Percentiles rank a stretch among this genome's conserved stretches.
These are phyloP conservation scores for Skeletonema marinoi DNA, from an alignment of 108 stramenopile genomes.

Conservation along the genomic window DNA sequence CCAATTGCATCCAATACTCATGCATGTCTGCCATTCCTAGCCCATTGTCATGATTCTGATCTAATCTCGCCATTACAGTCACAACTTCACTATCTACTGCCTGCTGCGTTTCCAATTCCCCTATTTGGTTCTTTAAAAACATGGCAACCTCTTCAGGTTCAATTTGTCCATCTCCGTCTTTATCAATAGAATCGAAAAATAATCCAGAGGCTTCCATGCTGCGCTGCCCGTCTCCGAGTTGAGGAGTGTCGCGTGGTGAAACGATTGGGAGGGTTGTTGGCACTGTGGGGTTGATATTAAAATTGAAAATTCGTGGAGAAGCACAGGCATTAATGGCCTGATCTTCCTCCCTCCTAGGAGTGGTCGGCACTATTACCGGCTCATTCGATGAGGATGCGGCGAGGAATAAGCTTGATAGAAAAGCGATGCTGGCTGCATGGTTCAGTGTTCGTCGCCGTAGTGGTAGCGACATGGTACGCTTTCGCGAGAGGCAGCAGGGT, in stretches of 20 bases:
- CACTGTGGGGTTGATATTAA: background rate
- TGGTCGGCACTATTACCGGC: background rate
- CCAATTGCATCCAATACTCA: constrained; percentile 54
- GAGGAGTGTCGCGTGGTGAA: constrained; percentile 5
- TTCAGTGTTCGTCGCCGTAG: background rate
- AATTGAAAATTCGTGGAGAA: background rate
- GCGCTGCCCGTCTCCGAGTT: constrained; percentile 36
- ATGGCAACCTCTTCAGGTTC: constrained; percentile 29
- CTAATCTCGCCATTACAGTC: constrained; percentile 43
- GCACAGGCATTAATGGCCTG: background rate
- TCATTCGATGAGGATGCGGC: background rate
- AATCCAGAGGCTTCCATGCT: constrained; percentile 21
- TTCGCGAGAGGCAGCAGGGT: background rate
- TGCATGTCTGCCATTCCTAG: constrained; percentile 47
- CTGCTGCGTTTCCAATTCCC: constrained; percentile 37
- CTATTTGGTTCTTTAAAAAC: constrained; percentile 43
- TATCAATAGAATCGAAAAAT: constrained; percentile 48
- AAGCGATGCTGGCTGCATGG: background rate
- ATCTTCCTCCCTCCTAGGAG: background rate
- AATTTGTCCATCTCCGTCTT: constrained; percentile 37
- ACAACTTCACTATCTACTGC: constrained; percentile 36
- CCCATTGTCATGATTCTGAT: constrained; percentile 35
- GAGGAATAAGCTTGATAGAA: background rate
- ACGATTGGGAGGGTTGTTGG: background rate
- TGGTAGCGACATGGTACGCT: background rate